These are phyloP conservation scores for Diphasiastrum complanatum DNA, from an alignment of 83 land plant species.

Conservation along the genomic window DNA sequence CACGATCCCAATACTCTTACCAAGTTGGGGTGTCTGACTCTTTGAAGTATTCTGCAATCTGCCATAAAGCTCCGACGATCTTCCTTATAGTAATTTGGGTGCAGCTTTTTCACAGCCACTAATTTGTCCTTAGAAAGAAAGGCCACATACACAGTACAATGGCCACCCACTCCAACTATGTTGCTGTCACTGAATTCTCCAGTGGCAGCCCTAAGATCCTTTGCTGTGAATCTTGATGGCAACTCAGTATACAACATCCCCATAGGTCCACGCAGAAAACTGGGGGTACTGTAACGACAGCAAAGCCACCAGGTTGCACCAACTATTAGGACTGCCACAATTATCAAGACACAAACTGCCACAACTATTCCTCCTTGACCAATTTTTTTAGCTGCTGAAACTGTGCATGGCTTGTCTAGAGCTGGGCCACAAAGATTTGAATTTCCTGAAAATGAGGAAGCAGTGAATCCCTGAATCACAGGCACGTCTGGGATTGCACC, in stretches of 20 bases:
- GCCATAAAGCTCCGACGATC: constrained; percentile 24
- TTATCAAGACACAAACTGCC: background rate
- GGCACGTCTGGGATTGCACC: too few species aligned
- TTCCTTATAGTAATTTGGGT: background rate
- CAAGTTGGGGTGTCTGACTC: constrained; percentile 34
- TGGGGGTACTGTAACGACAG: background rate
- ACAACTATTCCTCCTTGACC: background rate
- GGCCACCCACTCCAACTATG: constrained; percentile 35
- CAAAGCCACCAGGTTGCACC: too few species aligned
- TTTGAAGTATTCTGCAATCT: constrained; percentile 24
- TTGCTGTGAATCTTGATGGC: too few species aligned
- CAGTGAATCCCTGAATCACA: too few species aligned
- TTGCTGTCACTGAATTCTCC: constrained; percentile 15
- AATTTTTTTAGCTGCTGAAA: background rate
- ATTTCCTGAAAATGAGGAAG: background rate
- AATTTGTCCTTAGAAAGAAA: constrained; percentile 10
- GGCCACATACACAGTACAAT: constrained; percentile 39
- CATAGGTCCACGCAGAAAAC: background rate
- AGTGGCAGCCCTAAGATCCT: constrained; percentile 40
- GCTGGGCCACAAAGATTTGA: constrained; percentile 3
- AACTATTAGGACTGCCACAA: too few species aligned
- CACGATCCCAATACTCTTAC: constrained; percentile 34
- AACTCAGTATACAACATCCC: constrained; percentile 20
- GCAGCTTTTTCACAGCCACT: constrained; percentile 38
- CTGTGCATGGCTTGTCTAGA: background rate